Base-by-base conservation (phyloP, 2,329 filamentous ascomycete genomes). In the Penicillium oxalicum region DNA sequence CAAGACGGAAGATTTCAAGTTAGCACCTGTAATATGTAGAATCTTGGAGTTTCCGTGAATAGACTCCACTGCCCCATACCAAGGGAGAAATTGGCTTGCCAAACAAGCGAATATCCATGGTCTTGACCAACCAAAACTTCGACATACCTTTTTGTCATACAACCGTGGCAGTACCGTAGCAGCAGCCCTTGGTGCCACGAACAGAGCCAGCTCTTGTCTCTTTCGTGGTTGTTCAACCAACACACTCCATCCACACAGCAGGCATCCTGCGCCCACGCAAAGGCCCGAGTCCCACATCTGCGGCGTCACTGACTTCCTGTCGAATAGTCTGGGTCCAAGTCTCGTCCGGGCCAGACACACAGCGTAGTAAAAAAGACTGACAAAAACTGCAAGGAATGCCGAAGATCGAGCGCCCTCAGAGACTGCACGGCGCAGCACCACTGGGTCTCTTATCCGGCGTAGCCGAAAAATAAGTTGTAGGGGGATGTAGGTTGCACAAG, bases 171-270 rank as follows among this genome's bases (percentile, higher is more conserved):
- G 70, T 52, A 91, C 66, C 0, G 86, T 88, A 7, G 86, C 87
- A 53, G 88, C 73, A 11, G 88, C 89, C 53, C 88, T 77, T 0
- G 89, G 89, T 18, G 86, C 82, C 38, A 93, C 88, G 64, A 94
- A 94, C 35, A 93, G 75, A 7, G 84, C 81, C 62, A 94, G 79
- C 62, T 94, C 88, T 61, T 86, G 83, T 48, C 85, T 76, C 53
- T 86, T 78, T 40, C 75, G 74, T 4, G 76, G 59, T 61, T 66
- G 80, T 74, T 94, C 89, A 33, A 89, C 69, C 40, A 94, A 72
- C 40, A 93, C 82, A 68, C 87, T 91, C 84, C 86, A 89, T 2
- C 89, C 89, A 63, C 88, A 94, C 37, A 89, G 71, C 46, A 82
- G 67, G 66, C 88, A 91, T 5, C 88, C 88, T 0, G 77, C 70